These are phyloP conservation scores for Pholiota adiposa DNA, from an alignment of 1,284 basidiomycete genomes.

Conservation along the genomic window DNA sequence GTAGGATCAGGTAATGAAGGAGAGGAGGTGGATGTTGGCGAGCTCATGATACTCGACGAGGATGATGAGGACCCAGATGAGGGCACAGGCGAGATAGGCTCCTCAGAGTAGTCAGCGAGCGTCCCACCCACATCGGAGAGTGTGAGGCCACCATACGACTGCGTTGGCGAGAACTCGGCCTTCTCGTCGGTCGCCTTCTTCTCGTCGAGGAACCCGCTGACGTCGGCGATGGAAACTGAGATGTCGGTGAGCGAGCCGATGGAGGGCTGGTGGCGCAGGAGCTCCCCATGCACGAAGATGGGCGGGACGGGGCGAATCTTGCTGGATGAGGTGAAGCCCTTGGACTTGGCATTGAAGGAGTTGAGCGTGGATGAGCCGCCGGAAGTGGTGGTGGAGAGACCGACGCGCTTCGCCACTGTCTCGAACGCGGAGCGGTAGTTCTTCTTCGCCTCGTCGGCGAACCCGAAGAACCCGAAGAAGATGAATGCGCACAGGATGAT, in stretches of 20 bases:
- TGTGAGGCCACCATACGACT: constrained; percentile 40
- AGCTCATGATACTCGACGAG: constrained; percentile 24
- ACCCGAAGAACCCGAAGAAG: constrained; percentile 72
- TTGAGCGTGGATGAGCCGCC: constrained; percentile 16
- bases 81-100: constrained; percentile 30
- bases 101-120: constrained; percentile 37
- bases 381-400: constrained; percentile 35
- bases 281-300: constrained; percentile 44
- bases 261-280: constrained; percentile 47
- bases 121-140: constrained; percentile 42
- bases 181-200: constrained; percentile 36
- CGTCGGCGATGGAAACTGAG: constrained; percentile 40
- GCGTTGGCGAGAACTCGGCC: constrained; percentile 34
- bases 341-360: constrained; percentile 29
- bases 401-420: constrained; percentile 51
- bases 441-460: constrained; percentile 63
- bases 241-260: constrained; percentile 49
- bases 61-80: constrained; percentile 36
- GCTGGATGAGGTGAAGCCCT: constrained; percentile 21
- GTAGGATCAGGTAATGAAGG: constrained; percentile 13
- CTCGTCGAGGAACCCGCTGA: constrained; percentile 36
- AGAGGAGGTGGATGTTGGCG: constrained; percentile 5
- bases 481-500: constrained; percentile 47
- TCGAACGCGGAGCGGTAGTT: constrained; percentile 41
- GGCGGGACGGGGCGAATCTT: constrained; percentile 39